Percentiles rank a stretch among this genome's conserved stretches.
Evolutionary conservation across 2,329 filamentous ascomycete species (phyloP).

Genomic region (Microdochium paspali): DNA sequence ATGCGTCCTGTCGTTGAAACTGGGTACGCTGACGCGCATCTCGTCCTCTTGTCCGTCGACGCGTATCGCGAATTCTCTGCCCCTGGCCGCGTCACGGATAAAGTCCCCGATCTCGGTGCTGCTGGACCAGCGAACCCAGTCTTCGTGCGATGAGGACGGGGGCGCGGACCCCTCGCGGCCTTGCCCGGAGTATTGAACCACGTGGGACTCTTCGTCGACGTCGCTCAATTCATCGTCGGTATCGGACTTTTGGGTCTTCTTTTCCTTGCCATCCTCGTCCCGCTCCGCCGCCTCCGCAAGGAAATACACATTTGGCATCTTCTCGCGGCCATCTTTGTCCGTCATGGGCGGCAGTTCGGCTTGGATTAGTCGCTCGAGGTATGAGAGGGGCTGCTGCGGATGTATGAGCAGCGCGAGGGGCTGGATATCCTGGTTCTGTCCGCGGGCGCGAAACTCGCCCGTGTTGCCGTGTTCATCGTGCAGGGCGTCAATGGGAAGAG

Average conservation of each 20-base stretch:
- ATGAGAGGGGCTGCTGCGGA: conserved; percentile 83
- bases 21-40: conserved; percentile 73
- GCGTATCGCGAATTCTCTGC: conserved; percentile 74
- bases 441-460: conserved; percentile 20
- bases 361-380: conserved; percentile 81
- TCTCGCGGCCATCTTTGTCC: conserved; percentile 53
- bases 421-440: conserved; percentile 62
- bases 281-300: conserved; percentile 67
- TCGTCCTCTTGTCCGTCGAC: conserved; percentile 60
- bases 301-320: conserved; percentile 68
- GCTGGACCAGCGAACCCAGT: conserved; percentile 80
- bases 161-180: conserved; percentile 48
- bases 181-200: conserved; percentile 62
- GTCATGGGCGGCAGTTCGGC: conserved; percentile 68
- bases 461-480: conserved; percentile 39
- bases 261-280: conserved; percentile 34
- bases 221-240: conserved; percentile 9
- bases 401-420: conserved; percentile 79
- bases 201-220: conserved; percentile 26
- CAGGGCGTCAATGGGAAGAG: conserved; percentile 45
- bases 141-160: conserved; percentile 30
- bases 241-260: conserved; percentile 12
- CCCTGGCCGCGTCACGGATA: conserved; percentile 78
- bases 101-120: conserved; percentile 92
- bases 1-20: conserved; percentile 83